Conservation (phyloP, 345 rosid genomes). For the Syzygium jambos region DNA sequence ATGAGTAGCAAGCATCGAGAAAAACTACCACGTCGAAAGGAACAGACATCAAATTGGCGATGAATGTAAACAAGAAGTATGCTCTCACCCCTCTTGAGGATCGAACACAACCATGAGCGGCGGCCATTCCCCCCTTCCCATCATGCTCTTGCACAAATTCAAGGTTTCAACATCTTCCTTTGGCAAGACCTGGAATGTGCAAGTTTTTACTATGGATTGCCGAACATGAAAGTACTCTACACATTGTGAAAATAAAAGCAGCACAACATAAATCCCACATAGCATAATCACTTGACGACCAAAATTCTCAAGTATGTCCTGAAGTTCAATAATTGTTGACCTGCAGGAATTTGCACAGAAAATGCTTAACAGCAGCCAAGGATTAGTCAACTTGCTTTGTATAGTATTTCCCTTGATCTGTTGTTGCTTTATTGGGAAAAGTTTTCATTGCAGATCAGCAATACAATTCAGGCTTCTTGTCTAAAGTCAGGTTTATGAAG, state of each 20-base stretch:
- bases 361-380: not conserved
- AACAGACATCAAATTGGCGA: not conserved
- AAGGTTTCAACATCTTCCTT: slow-evolving; percentile 70
- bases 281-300: not conserved
- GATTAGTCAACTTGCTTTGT: not conserved
- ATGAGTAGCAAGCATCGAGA: not conserved
- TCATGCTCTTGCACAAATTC: slow-evolving; percentile 72
- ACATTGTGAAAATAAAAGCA: not conserved
- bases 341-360: not conserved
- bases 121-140: slow-evolving; percentile 75
- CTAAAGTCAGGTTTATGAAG: not conserved
- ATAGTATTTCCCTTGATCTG: not conserved
- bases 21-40: not conserved
- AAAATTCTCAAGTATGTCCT: not conserved
- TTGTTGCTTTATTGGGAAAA: not conserved
- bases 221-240: not conserved
- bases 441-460: not conserved
- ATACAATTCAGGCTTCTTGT: not conserved
- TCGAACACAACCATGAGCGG: slow-evolving; percentile 80
- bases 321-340: not conserved
- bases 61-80: not conserved
- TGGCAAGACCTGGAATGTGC: slow-evolving; percentile 46
- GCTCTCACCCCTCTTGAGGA: slow-evolving; percentile 71
- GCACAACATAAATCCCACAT: not conserved
- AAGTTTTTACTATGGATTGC: not conserved